Evolutionary conservation across 1,284 basidiomycete species (phyloP).

Genomic region (Anthracocystis setariae): DNA sequence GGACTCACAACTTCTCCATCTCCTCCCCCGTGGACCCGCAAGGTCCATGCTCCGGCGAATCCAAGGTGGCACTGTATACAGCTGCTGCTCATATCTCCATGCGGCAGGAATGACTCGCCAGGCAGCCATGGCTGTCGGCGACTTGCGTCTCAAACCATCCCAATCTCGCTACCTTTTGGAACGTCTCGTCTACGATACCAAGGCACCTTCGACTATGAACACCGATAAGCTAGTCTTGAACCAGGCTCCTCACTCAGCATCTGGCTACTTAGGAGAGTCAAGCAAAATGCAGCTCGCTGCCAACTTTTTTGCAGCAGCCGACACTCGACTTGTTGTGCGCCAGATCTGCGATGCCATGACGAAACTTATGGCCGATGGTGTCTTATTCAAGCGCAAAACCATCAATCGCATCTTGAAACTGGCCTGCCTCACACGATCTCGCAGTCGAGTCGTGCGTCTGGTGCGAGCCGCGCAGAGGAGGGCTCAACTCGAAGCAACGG

Average conservation of each 20-base stretch:
- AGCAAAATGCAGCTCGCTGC: neutral
- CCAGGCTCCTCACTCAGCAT: neutral
- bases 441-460: conserved; percentile 22
- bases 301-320: conserved; percentile 18
- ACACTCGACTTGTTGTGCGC: conserved; percentile 19
- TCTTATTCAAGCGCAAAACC: conserved; percentile 25
- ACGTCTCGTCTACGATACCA: conserved; percentile 28
- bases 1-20: neutral
- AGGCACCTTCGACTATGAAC: neutral
- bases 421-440: conserved; percentile 20
- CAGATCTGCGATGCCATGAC: conserved; percentile 27
- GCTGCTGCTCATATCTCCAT: conserved; percentile 20
- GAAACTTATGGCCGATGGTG: conserved; percentile 27
- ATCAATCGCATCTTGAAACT: conserved; percentile 24
- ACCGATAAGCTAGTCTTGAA: neutral
- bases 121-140: conserved; percentile 25
- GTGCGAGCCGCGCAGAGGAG: conserved; percentile 20
- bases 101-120: conserved; percentile 18
- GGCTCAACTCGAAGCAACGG: conserved; percentile 13
- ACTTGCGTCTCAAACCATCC: conserved; percentile 41
- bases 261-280: neutral
- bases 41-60: conserved; percentile 18
- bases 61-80: conserved; percentile 30
- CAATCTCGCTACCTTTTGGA: conserved; percentile 46
- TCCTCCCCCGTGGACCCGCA: conserved; percentile 3